Base-by-base conservation (phyloP, 768 basidiomycete genomes). In the Psilocybe tampanensis region DNA sequence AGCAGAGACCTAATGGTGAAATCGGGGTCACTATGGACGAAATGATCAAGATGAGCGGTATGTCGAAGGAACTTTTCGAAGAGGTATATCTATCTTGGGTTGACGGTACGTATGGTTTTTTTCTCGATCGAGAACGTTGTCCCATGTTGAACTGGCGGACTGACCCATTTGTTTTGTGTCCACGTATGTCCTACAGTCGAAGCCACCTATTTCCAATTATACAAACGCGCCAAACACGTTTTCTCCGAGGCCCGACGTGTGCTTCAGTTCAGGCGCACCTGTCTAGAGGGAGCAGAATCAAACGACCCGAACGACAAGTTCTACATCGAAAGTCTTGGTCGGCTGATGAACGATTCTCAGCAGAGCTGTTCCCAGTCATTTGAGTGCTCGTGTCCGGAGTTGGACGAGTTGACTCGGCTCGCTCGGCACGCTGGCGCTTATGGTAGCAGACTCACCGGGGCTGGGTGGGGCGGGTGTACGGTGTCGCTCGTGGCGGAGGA, bases 391-490 rank as follows among this genome's bases (percentile, higher is more conserved):
- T 90, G 89, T 66, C 80, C 84, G 1, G 91, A 95, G 72, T 73
- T 95, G 17, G 84, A 96, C 66, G 73, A 84, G 64, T 79, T 95
- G 8, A 84, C 84, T 2, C 67, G 62, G 39, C 71, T 95, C 19
- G 88, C 90, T 8, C 74, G 80, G 47, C 74, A 81, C 17, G 84
- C 87, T 1, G 94, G 94, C 15, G 91, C 92, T 3, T 82, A 86
- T 61, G 94, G 94, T 6, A 87, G 86, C 61, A 82, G 94, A 22
- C 76, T 94, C n/a, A 95, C 94, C 18, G 92, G 92, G 87, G 52
- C 48, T 75, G 29, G 29, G 29, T 9, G 29, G 93, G 94, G 94
- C 34, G 94, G 94, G 5, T 94, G 92, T 65, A 90, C 89, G 0
- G 88, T 95, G 19, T 92, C 90, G 7, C 80, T 95, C 18, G 87